Evolutionary conservation across 805 yeast species (phyloP).

Genomic region (Metschnikowia borealis): DNA sequence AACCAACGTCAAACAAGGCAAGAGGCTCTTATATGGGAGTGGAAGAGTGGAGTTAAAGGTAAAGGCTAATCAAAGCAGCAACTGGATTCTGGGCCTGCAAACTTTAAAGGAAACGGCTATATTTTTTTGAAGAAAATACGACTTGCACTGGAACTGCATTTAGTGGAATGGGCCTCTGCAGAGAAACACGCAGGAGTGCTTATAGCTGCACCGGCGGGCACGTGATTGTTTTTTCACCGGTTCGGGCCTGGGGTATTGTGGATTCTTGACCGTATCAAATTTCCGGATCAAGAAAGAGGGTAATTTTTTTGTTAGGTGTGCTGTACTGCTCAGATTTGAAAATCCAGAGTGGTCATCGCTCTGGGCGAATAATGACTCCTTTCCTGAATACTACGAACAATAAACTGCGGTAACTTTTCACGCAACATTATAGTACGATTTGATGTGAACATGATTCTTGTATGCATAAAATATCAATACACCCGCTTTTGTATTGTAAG

Average conservation of each 20-base stretch:
- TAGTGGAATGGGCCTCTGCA: not conserved
- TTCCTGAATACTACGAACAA: not conserved
- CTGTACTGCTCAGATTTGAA: not conserved
- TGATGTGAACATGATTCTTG: not conserved
- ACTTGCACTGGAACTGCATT: slow-evolving; percentile 2
- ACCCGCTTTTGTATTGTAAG: not conserved
- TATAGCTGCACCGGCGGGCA: not conserved
- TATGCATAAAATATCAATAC: not conserved
- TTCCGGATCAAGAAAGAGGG: not conserved
- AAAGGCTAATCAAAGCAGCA: not conserved
- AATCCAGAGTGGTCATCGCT: not conserved
- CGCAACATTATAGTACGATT: not conserved
- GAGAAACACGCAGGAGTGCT: slow-evolving; percentile 4
- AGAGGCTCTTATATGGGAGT: not conserved
- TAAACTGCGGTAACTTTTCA: not conserved
- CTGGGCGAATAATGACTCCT: not conserved
- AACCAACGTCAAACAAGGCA: not conserved
- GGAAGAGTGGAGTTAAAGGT: not conserved
- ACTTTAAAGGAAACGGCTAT: not conserved
- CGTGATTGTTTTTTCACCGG: not conserved
- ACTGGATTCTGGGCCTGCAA: not conserved
- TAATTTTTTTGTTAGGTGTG: not conserved
- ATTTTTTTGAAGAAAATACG: slow-evolving; percentile 1
- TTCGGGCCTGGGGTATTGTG: not conserved
- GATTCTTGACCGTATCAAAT: not conserved